phyloP scores from a whole-genome alignment of 176 grass and related monocot species.

The Oryza longistaminata region DNA sequence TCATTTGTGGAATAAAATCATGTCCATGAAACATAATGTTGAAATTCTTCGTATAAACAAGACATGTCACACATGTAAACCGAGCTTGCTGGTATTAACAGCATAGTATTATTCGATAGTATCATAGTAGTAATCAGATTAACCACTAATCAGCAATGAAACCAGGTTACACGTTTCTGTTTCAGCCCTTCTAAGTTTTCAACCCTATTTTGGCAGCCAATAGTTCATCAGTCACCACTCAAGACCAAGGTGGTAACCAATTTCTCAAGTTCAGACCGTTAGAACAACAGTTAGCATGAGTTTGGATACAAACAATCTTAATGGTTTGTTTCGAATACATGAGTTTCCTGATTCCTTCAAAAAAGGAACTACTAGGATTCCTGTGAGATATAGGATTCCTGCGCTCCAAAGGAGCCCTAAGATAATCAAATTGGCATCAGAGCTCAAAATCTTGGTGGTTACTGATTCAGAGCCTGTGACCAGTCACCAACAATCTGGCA shows the following conservation, averaged over 20 bases:
- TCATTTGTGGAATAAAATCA: conserved; percentile 26
- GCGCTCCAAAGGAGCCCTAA: too few species aligned
- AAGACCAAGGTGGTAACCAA: too few species aligned
- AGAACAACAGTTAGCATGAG: neutral
- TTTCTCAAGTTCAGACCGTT: too few species aligned
- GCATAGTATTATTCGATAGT: neutral
- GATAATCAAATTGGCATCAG: too few species aligned
- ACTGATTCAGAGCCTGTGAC: too few species aligned
- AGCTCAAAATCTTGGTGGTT: too few species aligned
- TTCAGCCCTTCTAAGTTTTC: neutral
- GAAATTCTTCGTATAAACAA: conserved; percentile 16
- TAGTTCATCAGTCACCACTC: too few species aligned
- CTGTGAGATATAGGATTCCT: too few species aligned
- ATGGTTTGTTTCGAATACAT: too few species aligned
- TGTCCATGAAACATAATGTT: neutral
- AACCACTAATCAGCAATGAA: conserved; percentile 1
- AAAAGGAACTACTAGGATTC: too few species aligned
- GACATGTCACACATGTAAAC: neutral
- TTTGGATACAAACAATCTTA: neutral
- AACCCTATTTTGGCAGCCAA: neutral
- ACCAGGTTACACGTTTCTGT: neutral
- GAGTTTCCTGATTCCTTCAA: too few species aligned
- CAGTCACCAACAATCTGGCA: too few species aligned
- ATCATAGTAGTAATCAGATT: neutral
- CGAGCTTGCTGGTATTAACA: neutral